Conservation (phyloP, 2,329 filamentous ascomycete genomes). For the Hymenoscyphus linearis region DNA sequence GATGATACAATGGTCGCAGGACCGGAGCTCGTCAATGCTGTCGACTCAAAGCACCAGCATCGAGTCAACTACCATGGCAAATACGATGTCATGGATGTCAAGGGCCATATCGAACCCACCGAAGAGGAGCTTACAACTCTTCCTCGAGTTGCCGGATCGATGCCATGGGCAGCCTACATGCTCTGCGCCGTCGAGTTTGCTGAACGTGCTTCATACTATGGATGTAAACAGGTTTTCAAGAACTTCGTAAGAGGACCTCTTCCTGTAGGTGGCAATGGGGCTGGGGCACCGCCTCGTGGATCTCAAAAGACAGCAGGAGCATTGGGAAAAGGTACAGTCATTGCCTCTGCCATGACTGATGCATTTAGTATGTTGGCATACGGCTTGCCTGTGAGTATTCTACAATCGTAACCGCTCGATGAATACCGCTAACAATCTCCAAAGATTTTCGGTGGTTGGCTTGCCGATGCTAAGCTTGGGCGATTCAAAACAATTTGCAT, state of each 20-base stretch:
- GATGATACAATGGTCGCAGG: background rate
- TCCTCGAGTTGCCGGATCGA: conserved; percentile 56
- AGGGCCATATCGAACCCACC: conserved; percentile 34
- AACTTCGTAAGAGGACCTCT: conserved; percentile 59
- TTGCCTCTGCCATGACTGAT: conserved; percentile 47
- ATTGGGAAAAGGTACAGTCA: conserved; percentile 50
- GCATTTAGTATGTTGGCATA: conserved; percentile 48
- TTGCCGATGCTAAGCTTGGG: conserved; percentile 56
- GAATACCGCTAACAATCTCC: background rate
- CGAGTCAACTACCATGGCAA: background rate
- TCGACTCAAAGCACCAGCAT: background rate
- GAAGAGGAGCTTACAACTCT: conserved; percentile 57
- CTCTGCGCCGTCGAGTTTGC: conserved; percentile 69
- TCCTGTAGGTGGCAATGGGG: conserved; percentile 37
- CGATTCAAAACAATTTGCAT: conserved; percentile 57
- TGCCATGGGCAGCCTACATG: conserved; percentile 63
- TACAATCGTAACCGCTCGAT: background rate
- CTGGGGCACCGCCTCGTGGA: conserved; percentile 18
- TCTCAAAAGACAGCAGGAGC: conserved; percentile 43
- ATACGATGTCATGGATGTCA: conserved; percentile 9
- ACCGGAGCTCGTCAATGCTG: background rate
- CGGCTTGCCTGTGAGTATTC: conserved; percentile 28
- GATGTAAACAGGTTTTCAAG: conserved; percentile 53
- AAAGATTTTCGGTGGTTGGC: conserved; percentile 46
- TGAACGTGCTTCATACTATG: conserved; percentile 77